phyloP scores from a whole-genome alignment of 768 basidiomycete genomes.

The Lyophyllum shimeji region DNA sequence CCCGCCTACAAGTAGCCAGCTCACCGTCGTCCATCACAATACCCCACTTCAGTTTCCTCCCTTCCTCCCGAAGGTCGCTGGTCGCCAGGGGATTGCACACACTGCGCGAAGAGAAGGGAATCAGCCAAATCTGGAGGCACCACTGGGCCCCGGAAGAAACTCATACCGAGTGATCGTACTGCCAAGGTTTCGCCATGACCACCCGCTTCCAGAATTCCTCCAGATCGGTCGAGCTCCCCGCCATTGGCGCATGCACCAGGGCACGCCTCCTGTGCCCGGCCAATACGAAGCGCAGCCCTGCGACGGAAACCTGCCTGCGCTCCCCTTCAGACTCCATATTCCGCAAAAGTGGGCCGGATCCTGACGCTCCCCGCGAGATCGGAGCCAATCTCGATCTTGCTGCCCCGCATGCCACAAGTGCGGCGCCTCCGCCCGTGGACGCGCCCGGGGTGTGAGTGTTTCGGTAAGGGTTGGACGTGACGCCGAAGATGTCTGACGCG shows the following conservation, averaged over 20 bases:
- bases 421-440: conserved; percentile 70
- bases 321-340: conserved; percentile 62
- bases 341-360: conserved; percentile 76
- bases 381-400: conserved; percentile 68
- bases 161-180: conserved; percentile 59
- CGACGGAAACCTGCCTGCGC: conserved; percentile 54
- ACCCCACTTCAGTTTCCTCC: conserved; percentile 57
- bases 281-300: conserved; percentile 47
- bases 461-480: conserved; percentile 64
- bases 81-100: conserved; percentile 51
- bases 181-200: conserved; percentile 61
- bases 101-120: conserved; percentile 28
- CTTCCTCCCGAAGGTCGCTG: conserved; percentile 46
- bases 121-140: neutral
- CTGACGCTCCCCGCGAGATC: conserved; percentile 76
- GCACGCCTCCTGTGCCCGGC: conserved; percentile 58
- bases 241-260: conserved; percentile 60
- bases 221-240: conserved; percentile 59
- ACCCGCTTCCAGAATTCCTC: conserved; percentile 66
- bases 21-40: conserved; percentile 64
- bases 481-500: conserved; percentile 59
- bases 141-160: neutral
- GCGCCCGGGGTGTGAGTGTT: conserved; percentile 53
- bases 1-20: conserved; percentile 10
- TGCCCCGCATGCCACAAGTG: conserved; percentile 66